A percentile compares a stretch with the other conserved stretches of the same genome.
Conservation (phyloP, 176 grass and related monocot genomes). For the Musa acuminata region DNA sequence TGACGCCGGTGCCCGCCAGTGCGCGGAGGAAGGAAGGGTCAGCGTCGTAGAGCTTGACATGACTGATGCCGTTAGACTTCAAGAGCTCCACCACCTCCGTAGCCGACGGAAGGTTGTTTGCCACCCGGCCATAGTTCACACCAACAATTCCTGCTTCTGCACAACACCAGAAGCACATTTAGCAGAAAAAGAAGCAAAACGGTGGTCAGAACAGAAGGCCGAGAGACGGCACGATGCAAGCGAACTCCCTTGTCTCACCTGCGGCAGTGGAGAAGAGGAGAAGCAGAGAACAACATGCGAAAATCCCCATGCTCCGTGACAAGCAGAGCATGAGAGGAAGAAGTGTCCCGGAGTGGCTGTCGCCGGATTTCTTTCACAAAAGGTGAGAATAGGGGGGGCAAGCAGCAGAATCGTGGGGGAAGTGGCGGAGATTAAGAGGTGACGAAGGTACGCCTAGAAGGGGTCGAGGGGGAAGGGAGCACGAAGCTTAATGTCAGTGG, state of each 20-base stretch:
- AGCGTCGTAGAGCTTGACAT: slow-evolving; percentile 5
- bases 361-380: background rate
- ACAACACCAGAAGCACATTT: background rate
- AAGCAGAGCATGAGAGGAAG: background rate
- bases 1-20: slow-evolving; percentile 1
- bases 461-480: background rate
- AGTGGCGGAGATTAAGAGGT: background rate
- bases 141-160: slow-evolving; percentile 2
- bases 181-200: background rate
- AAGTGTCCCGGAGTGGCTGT: background rate
- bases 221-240: background rate
- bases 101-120: background rate
- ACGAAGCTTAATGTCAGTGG: background rate
- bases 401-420: background rate
- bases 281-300: background rate
- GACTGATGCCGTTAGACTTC: background rate
- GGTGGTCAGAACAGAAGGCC: too few relatives aligned
- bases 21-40: slow-evolving; percentile 7
- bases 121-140: slow-evolving; percentile 5
- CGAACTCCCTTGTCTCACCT: background rate
- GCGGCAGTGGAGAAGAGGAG: background rate
- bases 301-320: background rate
- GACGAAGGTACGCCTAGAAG: background rate
- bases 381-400: background rate
- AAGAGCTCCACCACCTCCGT: slow-evolving; percentile 1